phyloP scores from a whole-genome alignment of 371 early-diverging fungal genomes.

The Mortierella sp. region DNA sequence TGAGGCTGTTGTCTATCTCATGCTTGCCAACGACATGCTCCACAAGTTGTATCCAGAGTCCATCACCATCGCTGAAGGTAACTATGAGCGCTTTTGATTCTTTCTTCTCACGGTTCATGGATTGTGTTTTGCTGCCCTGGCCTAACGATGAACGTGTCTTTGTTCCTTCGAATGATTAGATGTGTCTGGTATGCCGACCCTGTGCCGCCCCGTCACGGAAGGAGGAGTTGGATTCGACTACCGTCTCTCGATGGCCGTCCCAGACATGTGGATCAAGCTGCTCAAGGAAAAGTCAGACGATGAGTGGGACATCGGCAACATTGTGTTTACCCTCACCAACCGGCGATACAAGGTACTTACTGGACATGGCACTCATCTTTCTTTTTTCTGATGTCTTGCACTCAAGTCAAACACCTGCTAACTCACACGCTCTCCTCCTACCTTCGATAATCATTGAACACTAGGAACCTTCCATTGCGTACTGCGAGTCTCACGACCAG shows the following conservation, averaged over 20 bases:
- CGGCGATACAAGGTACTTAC: slow-evolving; percentile 74
- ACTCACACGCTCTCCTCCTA: background rate
- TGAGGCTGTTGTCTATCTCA: slow-evolving; percentile 91
- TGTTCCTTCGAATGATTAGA: slow-evolving; percentile 61
- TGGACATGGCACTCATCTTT: background rate
- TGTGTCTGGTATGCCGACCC: slow-evolving; percentile 98
- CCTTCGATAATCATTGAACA: background rate
- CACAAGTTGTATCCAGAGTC: slow-evolving; percentile 83
- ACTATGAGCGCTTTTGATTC: background rate
- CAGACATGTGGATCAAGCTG: slow-evolving; percentile 99
- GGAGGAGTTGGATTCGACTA: slow-evolving; percentile 98
- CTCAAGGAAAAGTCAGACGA: slow-evolving; percentile 94
- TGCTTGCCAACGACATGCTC: slow-evolving; percentile 91
- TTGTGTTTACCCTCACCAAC: slow-evolving; percentile 90
- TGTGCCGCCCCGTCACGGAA: slow-evolving; percentile 90
- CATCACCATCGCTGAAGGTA: slow-evolving; percentile 92
- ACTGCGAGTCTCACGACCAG: slow-evolving; percentile 97
- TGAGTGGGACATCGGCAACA: slow-evolving; percentile 92
- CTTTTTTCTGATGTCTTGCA: background rate
- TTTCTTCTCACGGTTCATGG: background rate
- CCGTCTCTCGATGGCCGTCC: slow-evolving; percentile 97
- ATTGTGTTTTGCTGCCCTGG: background rate
- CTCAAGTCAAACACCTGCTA: background rate
- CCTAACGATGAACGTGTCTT: background rate
- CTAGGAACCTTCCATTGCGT: slow-evolving; percentile 89